Percentiles rank a stretch among this genome's conserved stretches.
Conservation (phyloP, 306 rosid genomes). For the Arachis stenosperma region DNA sequence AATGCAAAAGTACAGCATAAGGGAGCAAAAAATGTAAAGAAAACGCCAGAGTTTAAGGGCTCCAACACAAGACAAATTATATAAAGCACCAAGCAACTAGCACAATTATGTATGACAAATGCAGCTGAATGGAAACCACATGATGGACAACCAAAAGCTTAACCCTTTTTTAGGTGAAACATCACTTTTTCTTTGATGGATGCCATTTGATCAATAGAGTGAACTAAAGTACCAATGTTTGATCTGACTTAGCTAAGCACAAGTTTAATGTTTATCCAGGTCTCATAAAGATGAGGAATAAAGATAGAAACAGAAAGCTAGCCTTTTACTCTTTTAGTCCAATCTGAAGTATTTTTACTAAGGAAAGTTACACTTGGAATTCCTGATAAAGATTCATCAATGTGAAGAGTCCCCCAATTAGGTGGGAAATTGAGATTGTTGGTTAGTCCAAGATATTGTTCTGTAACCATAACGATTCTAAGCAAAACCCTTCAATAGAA, state of each 20-base stretch:
- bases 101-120: constrained; percentile 1
- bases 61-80: neutral
- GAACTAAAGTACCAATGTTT: too few relatives aligned
- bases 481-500: too few relatives aligned
- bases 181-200: neutral
- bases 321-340: too few relatives aligned
- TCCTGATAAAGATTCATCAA: too few relatives aligned
- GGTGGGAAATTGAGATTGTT: too few relatives aligned
- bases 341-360: too few relatives aligned
- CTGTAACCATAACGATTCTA: too few relatives aligned
- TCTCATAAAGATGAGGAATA: neutral
- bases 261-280: neutral
- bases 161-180: neutral
- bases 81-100: neutral
- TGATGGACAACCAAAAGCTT: neutral
- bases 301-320: neutral
- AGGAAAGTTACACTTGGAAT: too few relatives aligned
- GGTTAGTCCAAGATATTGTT: too few relatives aligned
- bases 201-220: neutral
- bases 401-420: too few relatives aligned
- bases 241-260: too few relatives aligned
- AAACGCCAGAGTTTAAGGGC: neutral
- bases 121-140: constrained; percentile 16
- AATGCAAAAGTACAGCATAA: neutral
- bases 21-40: neutral